These are phyloP conservation scores for Panicum hallii DNA, from an alignment of 202 grass and related monocot species.

Conservation along the genomic window DNA sequence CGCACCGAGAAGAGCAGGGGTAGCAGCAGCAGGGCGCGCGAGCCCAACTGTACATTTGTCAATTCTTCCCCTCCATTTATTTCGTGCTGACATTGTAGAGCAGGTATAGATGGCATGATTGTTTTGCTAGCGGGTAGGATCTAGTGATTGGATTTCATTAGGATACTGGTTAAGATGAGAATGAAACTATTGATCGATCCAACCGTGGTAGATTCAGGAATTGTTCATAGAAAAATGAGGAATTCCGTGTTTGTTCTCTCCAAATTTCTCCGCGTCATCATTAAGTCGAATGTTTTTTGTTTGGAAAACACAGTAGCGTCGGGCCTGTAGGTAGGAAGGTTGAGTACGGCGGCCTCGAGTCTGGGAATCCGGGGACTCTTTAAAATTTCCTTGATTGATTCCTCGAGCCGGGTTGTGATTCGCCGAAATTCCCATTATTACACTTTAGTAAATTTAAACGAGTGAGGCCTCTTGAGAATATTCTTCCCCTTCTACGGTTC, in stretches of 20 bases:
- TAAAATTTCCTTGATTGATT: too few species aligned
- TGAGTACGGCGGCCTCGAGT: too few species aligned
- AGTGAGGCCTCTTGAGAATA: too few species aligned
- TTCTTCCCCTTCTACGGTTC: too few species aligned
- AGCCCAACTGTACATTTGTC: slow-evolving; percentile 21
- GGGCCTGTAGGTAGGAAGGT: too few species aligned
- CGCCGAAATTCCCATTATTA: too few species aligned
- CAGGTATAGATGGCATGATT: slow-evolving; percentile 25
- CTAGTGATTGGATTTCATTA: neutral
- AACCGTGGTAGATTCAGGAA: neutral
- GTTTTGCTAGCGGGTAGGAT: slow-evolving; percentile 9
- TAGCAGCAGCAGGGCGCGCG: neutral
- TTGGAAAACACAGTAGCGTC: too few species aligned
- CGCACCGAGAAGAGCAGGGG: slow-evolving; percentile 45
- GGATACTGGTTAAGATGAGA: neutral
- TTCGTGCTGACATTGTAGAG: neutral
- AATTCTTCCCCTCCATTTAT: slow-evolving; percentile 17
- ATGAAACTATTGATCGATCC: neutral
- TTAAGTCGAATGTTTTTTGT: neutral
- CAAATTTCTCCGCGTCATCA: neutral
- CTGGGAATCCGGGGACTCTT: too few species aligned
- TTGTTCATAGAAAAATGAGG: neutral
- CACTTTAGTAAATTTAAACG: too few species aligned
- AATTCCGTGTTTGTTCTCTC: neutral
- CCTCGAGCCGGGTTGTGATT: too few species aligned